These are phyloP conservation scores for Coprinopsis sp. DNA, from an alignment of 768 basidiomycete species.

Conservation along the genomic window DNA sequence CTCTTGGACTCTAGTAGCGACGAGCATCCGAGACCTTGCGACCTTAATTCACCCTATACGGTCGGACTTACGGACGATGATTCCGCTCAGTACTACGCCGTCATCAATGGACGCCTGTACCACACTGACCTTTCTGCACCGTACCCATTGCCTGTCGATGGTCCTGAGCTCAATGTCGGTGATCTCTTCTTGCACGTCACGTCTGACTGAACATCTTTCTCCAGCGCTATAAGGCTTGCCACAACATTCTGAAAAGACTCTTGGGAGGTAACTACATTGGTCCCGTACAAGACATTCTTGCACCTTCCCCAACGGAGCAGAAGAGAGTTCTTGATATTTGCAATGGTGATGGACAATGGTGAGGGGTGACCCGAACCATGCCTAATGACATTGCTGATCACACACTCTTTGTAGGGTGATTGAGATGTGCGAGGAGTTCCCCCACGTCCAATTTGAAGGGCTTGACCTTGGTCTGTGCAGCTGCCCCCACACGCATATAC, in stretches of 20 bases:
- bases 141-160: conserved; percentile 73
- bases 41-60: conserved; percentile 11
- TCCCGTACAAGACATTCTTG: conserved; percentile 53
- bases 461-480: conserved; percentile 65
- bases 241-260: conserved; percentile 44
- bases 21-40: conserved; percentile 6
- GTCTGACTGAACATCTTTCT: neutral
- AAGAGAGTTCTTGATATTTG: conserved; percentile 69
- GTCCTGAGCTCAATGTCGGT: conserved; percentile 67
- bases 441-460: conserved; percentile 60
- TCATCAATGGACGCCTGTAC: conserved; percentile 59
- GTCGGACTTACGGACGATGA: conserved; percentile 46
- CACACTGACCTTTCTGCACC: conserved; percentile 58
- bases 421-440: conserved; percentile 68
- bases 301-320: conserved; percentile 31
- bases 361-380: conserved; percentile 19
- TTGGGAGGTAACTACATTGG: conserved; percentile 57
- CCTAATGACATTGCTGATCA: neutral
- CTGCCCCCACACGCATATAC: conserved; percentile 9
- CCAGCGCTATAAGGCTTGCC: conserved; percentile 52
- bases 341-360: conserved; percentile 75
- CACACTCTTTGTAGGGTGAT: conserved; percentile 47
- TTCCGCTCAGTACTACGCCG: conserved; percentile 55
- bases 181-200: conserved; percentile 16
- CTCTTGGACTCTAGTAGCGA: too few species aligned